A percentile compares a stretch with the other conserved stretches of the same genome.
phyloP scores from a whole-genome alignment of 306 rosid species.

The Lathyrus oleraceus region DNA sequence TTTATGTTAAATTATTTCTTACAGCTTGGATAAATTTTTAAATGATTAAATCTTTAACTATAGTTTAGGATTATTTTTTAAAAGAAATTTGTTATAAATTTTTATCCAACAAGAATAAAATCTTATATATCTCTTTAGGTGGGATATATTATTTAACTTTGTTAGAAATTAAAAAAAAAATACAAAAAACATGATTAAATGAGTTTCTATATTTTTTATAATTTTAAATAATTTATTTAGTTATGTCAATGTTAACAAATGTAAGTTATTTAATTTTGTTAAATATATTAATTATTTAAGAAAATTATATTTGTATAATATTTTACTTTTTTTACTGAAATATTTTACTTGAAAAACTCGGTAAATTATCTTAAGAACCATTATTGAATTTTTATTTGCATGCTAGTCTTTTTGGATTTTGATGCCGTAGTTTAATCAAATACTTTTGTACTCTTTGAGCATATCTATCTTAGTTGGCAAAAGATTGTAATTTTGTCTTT shows the following conservation, averaged over 20 bases:
- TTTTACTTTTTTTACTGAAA: not conserved
- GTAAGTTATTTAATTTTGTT: not conserved
- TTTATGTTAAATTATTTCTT: not conserved
- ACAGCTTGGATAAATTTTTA: not conserved
- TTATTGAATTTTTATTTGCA: not conserved
- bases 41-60: not conserved
- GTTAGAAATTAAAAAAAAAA: too few relatives aligned
- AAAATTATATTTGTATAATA: not conserved
- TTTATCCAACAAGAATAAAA: not conserved
- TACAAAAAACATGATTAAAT: not conserved
- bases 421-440: not conserved
- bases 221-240: not conserved
- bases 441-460: not conserved
- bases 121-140: not conserved
- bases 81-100: not conserved
- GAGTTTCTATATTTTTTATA: not conserved
- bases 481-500: conserved; percentile 14
- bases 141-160: not conserved
- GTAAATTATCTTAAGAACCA: not conserved
- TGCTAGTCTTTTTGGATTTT: too few relatives aligned
- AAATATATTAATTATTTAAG: not conserved
- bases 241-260: not conserved
- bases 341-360: not conserved
- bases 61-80: not conserved
- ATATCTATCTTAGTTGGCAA: conserved; percentile 15